A percentile compares a stretch with the other conserved stretches of the same genome.
These are phyloP conservation scores for Euphrasia arctica DNA, from an alignment of 305 asterid species.

Conservation along the genomic window DNA sequence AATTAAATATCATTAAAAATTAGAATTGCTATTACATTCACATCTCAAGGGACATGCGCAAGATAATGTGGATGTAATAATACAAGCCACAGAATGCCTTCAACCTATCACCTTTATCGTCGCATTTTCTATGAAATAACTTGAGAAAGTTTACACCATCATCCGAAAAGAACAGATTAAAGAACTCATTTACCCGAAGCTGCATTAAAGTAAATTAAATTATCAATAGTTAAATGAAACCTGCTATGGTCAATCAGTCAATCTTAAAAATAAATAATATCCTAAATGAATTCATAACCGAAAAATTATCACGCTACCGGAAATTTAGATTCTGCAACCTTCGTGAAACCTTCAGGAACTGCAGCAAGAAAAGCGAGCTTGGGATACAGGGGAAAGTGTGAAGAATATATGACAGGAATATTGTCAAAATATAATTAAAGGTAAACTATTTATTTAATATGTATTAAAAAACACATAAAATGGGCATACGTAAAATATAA, in stretches of 20 bases:
- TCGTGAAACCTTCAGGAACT: constrained; percentile 75
- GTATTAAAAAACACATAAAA: neutral
- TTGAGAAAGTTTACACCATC: constrained; percentile 60
- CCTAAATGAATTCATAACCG: constrained; percentile 19
- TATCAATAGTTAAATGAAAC: constrained; percentile 21
- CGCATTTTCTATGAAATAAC: constrained; percentile 77
- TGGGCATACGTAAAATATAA: constrained; percentile 16
- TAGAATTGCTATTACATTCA: constrained; percentile 14
- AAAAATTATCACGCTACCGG: constrained; percentile 46
- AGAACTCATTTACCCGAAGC: constrained; percentile 76
- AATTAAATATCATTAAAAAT: constrained; percentile 25
- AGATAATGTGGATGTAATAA: constrained; percentile 21
- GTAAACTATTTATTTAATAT: neutral
- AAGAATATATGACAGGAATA: constrained; percentile 13
- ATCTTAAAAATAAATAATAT: constrained; percentile 20
- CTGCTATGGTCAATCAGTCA: constrained; percentile 16
- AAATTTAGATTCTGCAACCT: constrained; percentile 85
- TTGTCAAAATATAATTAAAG: constrained; percentile 18
- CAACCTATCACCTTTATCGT: constrained; percentile 75
- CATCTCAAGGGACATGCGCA: constrained; percentile 14
- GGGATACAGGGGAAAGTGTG: constrained; percentile 19
- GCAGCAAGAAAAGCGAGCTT: constrained; percentile 37
- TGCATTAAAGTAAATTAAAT: constrained; percentile 32
- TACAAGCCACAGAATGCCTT: constrained; percentile 27
- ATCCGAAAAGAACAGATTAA: constrained; percentile 72